Evolutionary conservation across 257 asterid genomes (phyloP), one percentile per base, ranked within the genome.

Genomic region (Ajuga chamaepitys): DNA sequence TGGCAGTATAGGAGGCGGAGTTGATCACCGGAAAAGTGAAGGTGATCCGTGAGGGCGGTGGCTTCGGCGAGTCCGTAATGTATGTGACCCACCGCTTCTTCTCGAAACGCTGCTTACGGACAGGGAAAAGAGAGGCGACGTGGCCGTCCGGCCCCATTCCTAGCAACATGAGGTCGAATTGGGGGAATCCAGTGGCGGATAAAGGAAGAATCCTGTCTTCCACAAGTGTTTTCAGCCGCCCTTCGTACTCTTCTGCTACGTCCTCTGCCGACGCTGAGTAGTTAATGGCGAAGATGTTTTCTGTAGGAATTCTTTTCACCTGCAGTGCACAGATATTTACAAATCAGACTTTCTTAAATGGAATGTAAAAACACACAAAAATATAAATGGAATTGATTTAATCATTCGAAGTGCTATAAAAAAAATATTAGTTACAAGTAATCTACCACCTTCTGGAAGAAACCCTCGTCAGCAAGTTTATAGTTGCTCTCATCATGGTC

Each of bases 101-200:
- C 73, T 87, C 95, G 7, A 54, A 70, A 61, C 85, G 84, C 0
- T 83, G 97, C 4, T 65, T 40, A 57, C 75, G 95, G 3, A 72
- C 20, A 10, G 97, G 97, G 81, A 90, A 90, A 17, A 87, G 85
- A 50, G 97, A 90, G 2, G 97, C 97, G 10, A 90, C 87, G n/a
- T 90, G 97, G 22, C 97, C 97, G 12, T 87, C 95, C 0, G 92
- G 92, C 21, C 97, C 97, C 95, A 90, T 82, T 9, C 97, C 97
- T 0, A 85, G 82, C 24, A 90, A 76, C 88, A 90, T 83, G 4
- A 87, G 90, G 65, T 90, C 97, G 53, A 87, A 88, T 69, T 76
- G 80, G 3, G 97, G 97, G 70, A 90, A 90, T 16, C 85, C 86
- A 13, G 53, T 77, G 16, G 22, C 21, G 4, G 92, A 83, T 12